Base-by-base conservation (phyloP, 2,329 filamentous ascomycete genomes). In the Coniochaeta pulveracea region DNA sequence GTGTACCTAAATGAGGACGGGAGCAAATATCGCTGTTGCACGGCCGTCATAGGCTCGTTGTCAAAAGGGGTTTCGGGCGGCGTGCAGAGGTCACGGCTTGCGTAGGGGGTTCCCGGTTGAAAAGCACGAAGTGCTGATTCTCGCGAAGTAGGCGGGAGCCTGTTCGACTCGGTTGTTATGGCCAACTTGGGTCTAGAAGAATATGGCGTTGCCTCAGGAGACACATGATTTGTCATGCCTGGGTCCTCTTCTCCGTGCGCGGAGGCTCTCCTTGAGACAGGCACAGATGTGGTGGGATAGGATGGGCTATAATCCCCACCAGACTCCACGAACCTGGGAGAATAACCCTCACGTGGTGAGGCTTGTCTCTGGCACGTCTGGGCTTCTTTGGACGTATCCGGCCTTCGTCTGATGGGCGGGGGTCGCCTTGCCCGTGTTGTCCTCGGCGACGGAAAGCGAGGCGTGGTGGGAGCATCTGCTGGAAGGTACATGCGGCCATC, bases 81-180 rank as follows among this genome's bases (percentile, higher is more conserved):
- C 19, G 28, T 31, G 10, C 28, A 31, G 18, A 31, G 28, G 28
- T 31, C 28, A 11, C 28, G 28, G 12, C 28, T 31, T 3, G 28
- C 19, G 11, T 19, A 31, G 28, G 16, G 22, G 28, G 19, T 31
- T 3, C 28, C 28, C 17, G 28, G 28, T 31, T 21, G 28, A n/a
- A 31, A 17, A 11, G 18, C 28, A 11, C 28, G 28, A 11, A 19
- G 28, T 14, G 28, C n/a, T 31, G 3, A 11, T 21, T 10, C 15
- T 6, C 14, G 12, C 11, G 7, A 14, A 5, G 22, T 10, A 12
- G 28, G 28, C 3, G 28, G 28, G 3, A 31, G 18, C n/a, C 18
- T 31, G 18, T 31, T 19, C 11, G 28, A 19, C 18, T 19, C 28
- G 3, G 28, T 31, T 12, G 28, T 14, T 31, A 31, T 31, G n/a